Evolutionary conservation across 2,329 filamentous ascomycete genomes (phyloP).

Genomic region (Monascus ruber): DNA sequence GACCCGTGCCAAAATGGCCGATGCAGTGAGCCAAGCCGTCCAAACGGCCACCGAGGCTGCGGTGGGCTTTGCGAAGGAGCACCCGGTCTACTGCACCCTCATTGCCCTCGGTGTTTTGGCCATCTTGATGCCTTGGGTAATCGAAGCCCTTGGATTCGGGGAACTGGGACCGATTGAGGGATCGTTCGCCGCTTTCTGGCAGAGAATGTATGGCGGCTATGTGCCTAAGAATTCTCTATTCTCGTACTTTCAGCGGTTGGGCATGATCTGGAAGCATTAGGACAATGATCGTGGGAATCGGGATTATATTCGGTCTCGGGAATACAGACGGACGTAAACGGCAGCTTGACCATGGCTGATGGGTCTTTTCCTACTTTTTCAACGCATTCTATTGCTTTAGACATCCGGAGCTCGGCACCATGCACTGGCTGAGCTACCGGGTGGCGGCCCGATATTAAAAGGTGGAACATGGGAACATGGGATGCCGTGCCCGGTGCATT

Average conservation of each 20-base stretch:
- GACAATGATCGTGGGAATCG: too few relatives aligned
- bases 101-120: conserved; percentile 16
- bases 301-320: too few relatives aligned
- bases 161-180: conserved; percentile 15
- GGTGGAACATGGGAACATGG: too few relatives aligned
- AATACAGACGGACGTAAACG: too few relatives aligned
- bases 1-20: conserved; percentile 6
- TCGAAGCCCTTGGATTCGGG: conserved; percentile 16
- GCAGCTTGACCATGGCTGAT: too few relatives aligned
- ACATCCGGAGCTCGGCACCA: too few relatives aligned
- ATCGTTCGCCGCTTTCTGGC: conserved; percentile 32
- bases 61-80: conserved; percentile 10
- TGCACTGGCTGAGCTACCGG: too few relatives aligned
- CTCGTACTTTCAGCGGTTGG: conserved; percentile 32
- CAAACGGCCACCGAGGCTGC: conserved; percentile 6
- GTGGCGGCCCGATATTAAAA: too few relatives aligned
- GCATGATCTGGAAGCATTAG: conserved; percentile 16
- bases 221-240: conserved; percentile 33
- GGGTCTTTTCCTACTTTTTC: too few relatives aligned
- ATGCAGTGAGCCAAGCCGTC: conserved; percentile 7
- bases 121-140: conserved; percentile 13
- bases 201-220: conserved; percentile 25
- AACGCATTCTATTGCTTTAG: too few relatives aligned
- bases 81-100: conserved; percentile 13
- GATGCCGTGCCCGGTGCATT: too few relatives aligned